These are phyloP conservation scores for Neurospora sp. DNA, from an alignment of 495 filamentous ascomycete genomes.

Conservation along the genomic window DNA sequence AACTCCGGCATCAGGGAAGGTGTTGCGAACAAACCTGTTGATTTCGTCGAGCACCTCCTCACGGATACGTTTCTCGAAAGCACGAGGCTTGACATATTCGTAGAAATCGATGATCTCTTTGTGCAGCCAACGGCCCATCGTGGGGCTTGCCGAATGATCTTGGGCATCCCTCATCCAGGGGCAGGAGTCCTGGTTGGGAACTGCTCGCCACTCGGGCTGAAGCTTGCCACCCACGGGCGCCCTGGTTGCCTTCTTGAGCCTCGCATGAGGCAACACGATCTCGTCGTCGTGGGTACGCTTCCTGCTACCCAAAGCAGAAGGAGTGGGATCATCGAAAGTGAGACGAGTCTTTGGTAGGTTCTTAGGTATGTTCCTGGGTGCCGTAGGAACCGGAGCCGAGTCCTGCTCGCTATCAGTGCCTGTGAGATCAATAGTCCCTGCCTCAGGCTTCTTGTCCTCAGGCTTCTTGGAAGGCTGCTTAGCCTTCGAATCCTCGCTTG, in stretches of 20 bases:
- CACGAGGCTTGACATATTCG: slow-evolving; percentile 64
- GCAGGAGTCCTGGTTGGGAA: slow-evolving; percentile 27
- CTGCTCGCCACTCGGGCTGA: slow-evolving; percentile 46
- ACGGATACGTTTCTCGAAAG: slow-evolving; percentile 67
- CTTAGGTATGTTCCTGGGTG: slow-evolving; percentile 6
- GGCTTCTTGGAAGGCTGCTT: not conserved
- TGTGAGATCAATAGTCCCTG: slow-evolving; percentile 17
- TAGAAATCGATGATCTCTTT: slow-evolving; percentile 86
- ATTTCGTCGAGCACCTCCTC: slow-evolving; percentile 56
- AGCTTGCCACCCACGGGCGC: slow-evolving; percentile 38
- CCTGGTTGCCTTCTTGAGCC: slow-evolving; percentile 35
- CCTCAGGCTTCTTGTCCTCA: not conserved
- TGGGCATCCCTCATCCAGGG: slow-evolving; percentile 46
- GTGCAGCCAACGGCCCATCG: slow-evolving; percentile 52
- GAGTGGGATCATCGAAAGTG: slow-evolving; percentile 5
- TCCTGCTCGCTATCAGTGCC: not conserved
- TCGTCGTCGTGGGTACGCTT: slow-evolving; percentile 67
- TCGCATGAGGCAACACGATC: slow-evolving; percentile 42
- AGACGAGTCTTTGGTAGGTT: not conserved
- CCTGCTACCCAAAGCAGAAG: slow-evolving; percentile 24
- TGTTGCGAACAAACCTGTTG: slow-evolving; percentile 37
- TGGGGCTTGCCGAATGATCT: slow-evolving; percentile 39
- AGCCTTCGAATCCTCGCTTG: not conserved
- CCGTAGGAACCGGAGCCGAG: not conserved
- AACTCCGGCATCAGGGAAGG: slow-evolving; percentile 48